These are phyloP conservation scores for Syzygium aqueum DNA, from an alignment of 345 rosid genomes.

Conservation along the genomic window DNA sequence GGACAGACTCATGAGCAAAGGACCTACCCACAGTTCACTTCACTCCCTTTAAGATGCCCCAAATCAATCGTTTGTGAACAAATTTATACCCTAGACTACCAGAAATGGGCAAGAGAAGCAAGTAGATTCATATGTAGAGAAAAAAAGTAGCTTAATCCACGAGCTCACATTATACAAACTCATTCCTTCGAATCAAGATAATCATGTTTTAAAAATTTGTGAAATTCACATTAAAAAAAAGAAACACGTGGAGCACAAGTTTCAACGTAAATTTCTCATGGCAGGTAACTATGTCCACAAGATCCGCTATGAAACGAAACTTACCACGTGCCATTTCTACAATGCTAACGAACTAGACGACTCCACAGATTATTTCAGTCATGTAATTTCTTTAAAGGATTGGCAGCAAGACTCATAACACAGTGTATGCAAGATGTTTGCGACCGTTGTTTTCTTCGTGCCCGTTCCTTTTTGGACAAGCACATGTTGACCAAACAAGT, in stretches of 20 bases:
- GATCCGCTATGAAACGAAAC: accelerated
- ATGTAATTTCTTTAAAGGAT: not conserved
- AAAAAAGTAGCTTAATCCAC: not conserved
- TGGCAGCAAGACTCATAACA: not conserved
- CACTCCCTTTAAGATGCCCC: not conserved
- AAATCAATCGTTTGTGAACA: not conserved
- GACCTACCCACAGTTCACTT: not conserved
- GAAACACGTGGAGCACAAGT: not conserved
- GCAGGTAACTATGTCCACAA: not conserved
- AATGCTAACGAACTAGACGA: not conserved
- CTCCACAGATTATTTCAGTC: not conserved
- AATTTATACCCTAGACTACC: not conserved
- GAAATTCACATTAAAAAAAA: not conserved
- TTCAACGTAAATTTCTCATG: not conserved
- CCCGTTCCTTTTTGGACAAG: not conserved
- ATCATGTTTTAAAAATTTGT: not conserved
- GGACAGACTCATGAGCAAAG: not conserved
- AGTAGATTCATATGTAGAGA: not conserved
- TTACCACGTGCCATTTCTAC: not conserved
- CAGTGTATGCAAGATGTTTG: not conserved
- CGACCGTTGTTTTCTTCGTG: not conserved
- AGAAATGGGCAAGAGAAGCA: not conserved
- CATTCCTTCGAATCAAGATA: not conserved
- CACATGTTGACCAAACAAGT: not conserved
- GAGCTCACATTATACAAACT: not conserved